Evolutionary conservation across 1,284 basidiomycete species (phyloP).

Genomic region (Cutaneotrichosporon arboriforme): DNA sequence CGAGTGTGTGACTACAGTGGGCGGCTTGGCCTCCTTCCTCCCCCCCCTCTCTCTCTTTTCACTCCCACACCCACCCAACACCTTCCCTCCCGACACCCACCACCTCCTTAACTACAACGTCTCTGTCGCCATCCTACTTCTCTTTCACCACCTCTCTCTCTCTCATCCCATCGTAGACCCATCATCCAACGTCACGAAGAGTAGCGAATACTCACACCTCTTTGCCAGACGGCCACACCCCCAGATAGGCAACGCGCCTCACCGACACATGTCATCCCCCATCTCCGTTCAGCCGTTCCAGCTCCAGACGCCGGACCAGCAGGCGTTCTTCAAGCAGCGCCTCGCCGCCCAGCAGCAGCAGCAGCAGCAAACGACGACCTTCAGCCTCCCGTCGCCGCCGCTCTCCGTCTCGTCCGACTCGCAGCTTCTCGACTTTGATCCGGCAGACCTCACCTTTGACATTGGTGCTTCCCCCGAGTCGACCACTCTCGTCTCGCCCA

Average conservation of each 20-base stretch:
- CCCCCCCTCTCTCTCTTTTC: too few species aligned
- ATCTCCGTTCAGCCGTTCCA: neutral
- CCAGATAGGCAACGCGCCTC: neutral
- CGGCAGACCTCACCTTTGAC: slow-evolving; percentile 18
- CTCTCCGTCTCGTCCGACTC: slow-evolving; percentile 24
- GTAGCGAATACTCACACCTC: neutral
- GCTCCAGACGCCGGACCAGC: too few species aligned
- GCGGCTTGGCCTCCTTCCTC: too few species aligned
- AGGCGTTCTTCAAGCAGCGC: neutral
- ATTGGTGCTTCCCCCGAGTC: slow-evolving; percentile 21
- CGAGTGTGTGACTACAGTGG: too few species aligned
- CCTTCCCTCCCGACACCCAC: neutral
- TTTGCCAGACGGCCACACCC: slow-evolving; percentile 9
- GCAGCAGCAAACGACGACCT: neutral
- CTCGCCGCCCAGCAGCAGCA: neutral
- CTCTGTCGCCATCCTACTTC: neutral
- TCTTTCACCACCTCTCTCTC: neutral
- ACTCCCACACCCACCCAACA: too few species aligned
- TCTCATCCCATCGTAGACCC: neutral
- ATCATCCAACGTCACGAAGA: neutral
- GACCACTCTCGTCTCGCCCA: slow-evolving; percentile 32
- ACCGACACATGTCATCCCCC: slow-evolving; percentile 9
- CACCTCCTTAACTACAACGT: neutral
- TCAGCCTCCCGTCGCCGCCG: slow-evolving; percentile 26
- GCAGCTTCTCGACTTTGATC: slow-evolving; percentile 25